Conservation (phyloP, 1,139 yeast genomes). For the Kazachstania sp. region DNA sequence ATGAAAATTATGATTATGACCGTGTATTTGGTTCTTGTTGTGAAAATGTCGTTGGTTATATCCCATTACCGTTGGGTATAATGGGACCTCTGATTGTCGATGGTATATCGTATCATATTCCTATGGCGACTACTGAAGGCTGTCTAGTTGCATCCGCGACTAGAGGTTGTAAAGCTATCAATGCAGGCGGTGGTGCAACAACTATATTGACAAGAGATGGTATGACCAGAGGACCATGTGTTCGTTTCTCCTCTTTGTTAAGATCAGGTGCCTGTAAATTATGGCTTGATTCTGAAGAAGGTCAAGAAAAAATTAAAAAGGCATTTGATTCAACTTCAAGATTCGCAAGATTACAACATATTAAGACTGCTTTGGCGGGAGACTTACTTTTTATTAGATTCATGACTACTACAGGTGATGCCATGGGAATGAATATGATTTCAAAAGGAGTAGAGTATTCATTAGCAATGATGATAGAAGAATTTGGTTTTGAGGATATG, state of each 20-base stretch:
- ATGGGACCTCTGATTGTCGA: constrained; percentile 95
- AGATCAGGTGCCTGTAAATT: constrained; percentile 93
- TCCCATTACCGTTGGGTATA: constrained; percentile 95
- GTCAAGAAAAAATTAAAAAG: constrained; percentile 69
- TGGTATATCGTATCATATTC: constrained; percentile 78
- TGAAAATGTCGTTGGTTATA: constrained; percentile 92
- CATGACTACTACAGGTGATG: constrained; percentile 97
- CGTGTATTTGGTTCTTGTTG: constrained; percentile 98
- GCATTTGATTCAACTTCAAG: constrained; percentile 96
- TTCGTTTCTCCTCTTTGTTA: constrained; percentile 65
- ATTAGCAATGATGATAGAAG: constrained; percentile 74
- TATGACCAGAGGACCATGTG: constrained; percentile 99
- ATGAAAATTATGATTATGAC: constrained; percentile 77
- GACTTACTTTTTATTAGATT: constrained; percentile 79
- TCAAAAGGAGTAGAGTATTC: constrained; percentile 94
- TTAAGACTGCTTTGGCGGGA: constrained; percentile 95
- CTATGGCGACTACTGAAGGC: constrained; percentile 99
- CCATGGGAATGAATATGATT: constrained; percentile 99
- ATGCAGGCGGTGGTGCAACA: constrained; percentile 91
- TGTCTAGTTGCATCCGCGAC: constrained; percentile 95
- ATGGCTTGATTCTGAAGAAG: constrained; percentile 95
- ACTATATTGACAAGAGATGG: constrained; percentile 94
- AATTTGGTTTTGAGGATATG: constrained; percentile 93
- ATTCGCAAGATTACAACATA: constrained; percentile 86
- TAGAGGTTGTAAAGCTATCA: constrained; percentile 98